phyloP scores from a whole-genome alignment of 2,329 filamentous ascomycete genomes.

The Pseudovirgaria hyperparasitica region DNA sequence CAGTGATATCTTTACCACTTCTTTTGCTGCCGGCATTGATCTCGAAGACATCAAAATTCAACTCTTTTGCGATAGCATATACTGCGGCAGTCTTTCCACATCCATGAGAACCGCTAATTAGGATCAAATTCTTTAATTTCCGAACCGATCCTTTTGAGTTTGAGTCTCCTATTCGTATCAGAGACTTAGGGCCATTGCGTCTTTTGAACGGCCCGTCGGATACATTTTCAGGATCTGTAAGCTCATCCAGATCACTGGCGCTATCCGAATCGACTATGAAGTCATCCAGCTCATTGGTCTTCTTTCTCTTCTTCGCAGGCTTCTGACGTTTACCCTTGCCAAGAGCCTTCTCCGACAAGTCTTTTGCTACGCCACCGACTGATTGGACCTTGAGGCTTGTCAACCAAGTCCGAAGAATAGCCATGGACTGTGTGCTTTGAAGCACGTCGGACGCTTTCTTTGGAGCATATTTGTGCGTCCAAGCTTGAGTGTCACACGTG shows the following conservation, averaged over 20 bases:
- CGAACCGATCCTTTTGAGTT: constrained; percentile 22
- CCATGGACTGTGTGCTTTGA: constrained; percentile 57
- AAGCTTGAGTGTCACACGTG: constrained; percentile 58
- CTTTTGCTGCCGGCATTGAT: constrained; percentile 75
- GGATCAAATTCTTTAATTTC: constrained; percentile 59
- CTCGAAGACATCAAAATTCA: constrained; percentile 90
- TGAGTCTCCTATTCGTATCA: constrained; percentile 16
- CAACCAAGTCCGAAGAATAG: constrained; percentile 70
- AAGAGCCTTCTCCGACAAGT: constrained; percentile 10
- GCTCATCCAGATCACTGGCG: constrained; percentile 44
- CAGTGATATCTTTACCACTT: constrained; percentile 79
- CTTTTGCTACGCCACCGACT: constrained; percentile 49
- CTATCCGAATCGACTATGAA: constrained; percentile 22
- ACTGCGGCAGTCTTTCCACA: constrained; percentile 90
- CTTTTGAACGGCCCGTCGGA: no score
- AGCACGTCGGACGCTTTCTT: constrained; percentile 56
- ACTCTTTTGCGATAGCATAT: constrained; percentile 81
- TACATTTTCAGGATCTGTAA: constrained; percentile 49
- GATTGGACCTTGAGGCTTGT: constrained; percentile 61
- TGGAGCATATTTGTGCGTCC: constrained; percentile 81
- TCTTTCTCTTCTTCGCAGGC: constrained; percentile 47
- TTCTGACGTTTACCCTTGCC: constrained; percentile 10
- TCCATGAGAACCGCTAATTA: constrained; percentile 79
- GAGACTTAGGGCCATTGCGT: constrained; percentile 19
- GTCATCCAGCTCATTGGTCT: constrained; percentile 30